Evolutionary conservation across 169 alveolate species (phyloP).

Genomic region (Eimeria tenella): DNA sequence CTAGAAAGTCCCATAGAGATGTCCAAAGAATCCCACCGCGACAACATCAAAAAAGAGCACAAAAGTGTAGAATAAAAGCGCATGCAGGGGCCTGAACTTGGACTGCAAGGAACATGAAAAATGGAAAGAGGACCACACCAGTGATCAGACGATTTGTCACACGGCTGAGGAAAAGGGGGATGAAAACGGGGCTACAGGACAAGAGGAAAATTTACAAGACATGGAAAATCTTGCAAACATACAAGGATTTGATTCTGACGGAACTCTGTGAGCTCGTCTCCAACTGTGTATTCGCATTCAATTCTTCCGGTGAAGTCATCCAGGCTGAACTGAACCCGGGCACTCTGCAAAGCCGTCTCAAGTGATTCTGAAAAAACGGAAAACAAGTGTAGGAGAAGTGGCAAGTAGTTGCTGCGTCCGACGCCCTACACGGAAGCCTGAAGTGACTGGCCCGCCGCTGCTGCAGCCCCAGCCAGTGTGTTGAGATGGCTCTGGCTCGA

Average conservation of each 20-base stretch:
- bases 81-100: not conserved
- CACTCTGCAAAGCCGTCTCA: conserved; percentile 26
- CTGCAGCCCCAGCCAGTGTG: too few relatives aligned
- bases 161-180: not conserved
- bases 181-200: not conserved
- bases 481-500: too few relatives aligned
- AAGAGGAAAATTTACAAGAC: not conserved
- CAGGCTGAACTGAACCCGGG: conserved; percentile 31
- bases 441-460: too few relatives aligned
- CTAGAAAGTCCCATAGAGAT: too few relatives aligned
- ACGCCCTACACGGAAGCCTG: too few relatives aligned
- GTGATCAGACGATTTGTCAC: too few relatives aligned
- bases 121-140: not conserved
- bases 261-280: conserved; percentile 48
- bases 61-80: not conserved
- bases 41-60: too few relatives aligned
- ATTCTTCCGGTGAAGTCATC: conserved; percentile 48
- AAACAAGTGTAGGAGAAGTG: not conserved
- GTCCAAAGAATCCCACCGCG: too few relatives aligned
- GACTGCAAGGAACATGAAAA: not conserved
- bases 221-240: not conserved
- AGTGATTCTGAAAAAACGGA: conserved; percentile 13
- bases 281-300: conserved; percentile 50
- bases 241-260: conserved; percentile 51
- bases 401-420: too few relatives aligned